These are phyloP conservation scores for Peronospora belbahrii DNA, from an alignment of 352 stramenopile genomes.

Conservation along the genomic window DNA sequence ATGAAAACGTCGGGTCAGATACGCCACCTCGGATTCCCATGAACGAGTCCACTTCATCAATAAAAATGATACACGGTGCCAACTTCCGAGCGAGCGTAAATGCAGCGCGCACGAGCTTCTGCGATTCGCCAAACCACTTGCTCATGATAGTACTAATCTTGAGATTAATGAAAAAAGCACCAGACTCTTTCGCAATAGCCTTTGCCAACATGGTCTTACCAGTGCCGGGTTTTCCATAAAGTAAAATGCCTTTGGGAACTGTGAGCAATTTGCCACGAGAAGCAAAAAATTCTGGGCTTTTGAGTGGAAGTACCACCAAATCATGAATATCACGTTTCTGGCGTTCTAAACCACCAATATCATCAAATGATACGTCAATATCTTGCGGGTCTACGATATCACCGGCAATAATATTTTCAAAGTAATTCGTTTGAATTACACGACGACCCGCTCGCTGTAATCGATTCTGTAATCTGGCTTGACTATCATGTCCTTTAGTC, in stretches of 20 bases:
- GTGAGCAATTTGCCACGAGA: slow-evolving; percentile 78
- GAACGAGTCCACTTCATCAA: slow-evolving; percentile 95
- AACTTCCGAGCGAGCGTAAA: slow-evolving; percentile 93
- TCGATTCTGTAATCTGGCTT: slow-evolving; percentile 67
- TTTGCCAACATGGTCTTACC: slow-evolving; percentile 92
- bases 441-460: slow-evolving; percentile 54
- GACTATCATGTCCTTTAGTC: slow-evolving; percentile 43
- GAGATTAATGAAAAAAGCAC: slow-evolving; percentile 84
- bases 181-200: slow-evolving; percentile 93
- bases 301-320: slow-evolving; percentile 90
- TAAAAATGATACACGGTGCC: slow-evolving; percentile 96
- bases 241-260: slow-evolving; percentile 80
- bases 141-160: slow-evolving; percentile 89
- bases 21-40: slow-evolving; percentile 80
- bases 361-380: slow-evolving; percentile 88
- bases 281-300: slow-evolving; percentile 89
- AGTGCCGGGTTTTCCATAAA: slow-evolving; percentile 76
- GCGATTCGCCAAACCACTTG: slow-evolving; percentile 87
- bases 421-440: slow-evolving; percentile 77
- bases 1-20: slow-evolving; percentile 75
- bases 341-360: slow-evolving; percentile 94
- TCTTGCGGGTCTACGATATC: slow-evolving; percentile 92
- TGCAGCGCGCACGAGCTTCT: slow-evolving; percentile 91
- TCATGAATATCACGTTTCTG: slow-evolving; percentile 96
- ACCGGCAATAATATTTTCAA: slow-evolving; percentile 88